These are phyloP conservation scores for Plasmodium vivax DNA, from an alignment of 169 alveolate species.

Conservation along the genomic window DNA sequence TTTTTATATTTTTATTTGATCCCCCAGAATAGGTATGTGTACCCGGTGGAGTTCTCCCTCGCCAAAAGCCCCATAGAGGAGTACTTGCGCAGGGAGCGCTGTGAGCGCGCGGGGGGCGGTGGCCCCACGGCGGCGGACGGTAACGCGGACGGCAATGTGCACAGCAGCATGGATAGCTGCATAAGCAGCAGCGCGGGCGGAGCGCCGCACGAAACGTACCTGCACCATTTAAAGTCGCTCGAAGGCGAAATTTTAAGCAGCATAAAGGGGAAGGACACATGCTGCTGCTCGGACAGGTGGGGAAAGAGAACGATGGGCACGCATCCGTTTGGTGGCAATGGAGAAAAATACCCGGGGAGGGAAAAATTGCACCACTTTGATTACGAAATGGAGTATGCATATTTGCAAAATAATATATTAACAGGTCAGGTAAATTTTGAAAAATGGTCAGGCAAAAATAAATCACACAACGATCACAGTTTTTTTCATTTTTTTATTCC, in stretches of 20 bases:
- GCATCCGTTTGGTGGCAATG: background rate
- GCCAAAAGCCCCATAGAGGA: conserved; percentile 35
- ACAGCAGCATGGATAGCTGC: background rate
- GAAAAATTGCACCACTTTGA: conserved; percentile 20
- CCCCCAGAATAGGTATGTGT: conserved; percentile 51
- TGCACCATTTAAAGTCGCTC: conserved; percentile 22
- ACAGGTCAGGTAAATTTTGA: conserved; percentile 51
- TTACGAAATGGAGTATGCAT: background rate
- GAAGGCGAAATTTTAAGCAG: conserved; percentile 21
- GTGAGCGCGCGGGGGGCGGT: background rate
- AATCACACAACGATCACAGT: background rate
- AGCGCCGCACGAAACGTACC: background rate
- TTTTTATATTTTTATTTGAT: conserved; percentile 34
- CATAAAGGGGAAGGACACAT: conserved; percentile 8
- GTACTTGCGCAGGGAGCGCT: conserved; percentile 9
- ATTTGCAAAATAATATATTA: conserved; percentile 52
- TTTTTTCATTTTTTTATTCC: conserved; percentile 21
- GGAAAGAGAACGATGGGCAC: background rate
- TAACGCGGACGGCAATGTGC: background rate
- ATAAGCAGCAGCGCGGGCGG: too few species aligned
- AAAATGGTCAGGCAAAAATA: background rate
- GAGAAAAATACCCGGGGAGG: background rate
- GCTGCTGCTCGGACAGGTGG: conserved; percentile 26
- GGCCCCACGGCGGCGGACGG: background rate
- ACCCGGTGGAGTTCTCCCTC: conserved; percentile 27